A percentile compares a stretch with the other conserved stretches of the same genome.
These are phyloP conservation scores for Adansonia grandidieri DNA, from an alignment of 441 rosid genomes.

Conservation along the genomic window DNA sequence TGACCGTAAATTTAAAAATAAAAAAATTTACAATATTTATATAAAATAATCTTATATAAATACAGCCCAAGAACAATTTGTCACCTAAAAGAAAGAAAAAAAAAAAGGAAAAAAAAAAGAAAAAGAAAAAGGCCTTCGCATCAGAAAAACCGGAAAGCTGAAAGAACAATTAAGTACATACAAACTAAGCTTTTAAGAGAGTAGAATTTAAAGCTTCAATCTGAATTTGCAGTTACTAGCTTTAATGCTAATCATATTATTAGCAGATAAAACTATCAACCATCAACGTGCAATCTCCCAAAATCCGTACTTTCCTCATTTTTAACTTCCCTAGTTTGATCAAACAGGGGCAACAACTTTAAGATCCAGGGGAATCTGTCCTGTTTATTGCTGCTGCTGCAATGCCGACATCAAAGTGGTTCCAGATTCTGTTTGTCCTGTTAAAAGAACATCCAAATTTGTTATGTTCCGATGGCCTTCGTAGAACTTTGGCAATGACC, in stretches of 20 bases:
- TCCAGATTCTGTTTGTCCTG: slow-evolving; percentile 48
- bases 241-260: slow-evolving; percentile 51
- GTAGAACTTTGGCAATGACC: slow-evolving; percentile 58
- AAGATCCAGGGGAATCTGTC: slow-evolving; percentile 57
- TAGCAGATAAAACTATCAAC: slow-evolving; percentile 63
- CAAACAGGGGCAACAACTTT: slow-evolving; percentile 55
- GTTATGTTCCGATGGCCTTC: slow-evolving; percentile 63
- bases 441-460: slow-evolving; percentile 44
- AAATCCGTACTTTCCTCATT: slow-evolving; percentile 49
- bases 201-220: slow-evolving; percentile 44
- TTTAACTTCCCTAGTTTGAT: slow-evolving; percentile 56
- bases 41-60: too few relatives aligned
- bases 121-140: neutral
- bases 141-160: neutral
- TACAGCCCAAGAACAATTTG: too few relatives aligned
- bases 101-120: too few relatives aligned
- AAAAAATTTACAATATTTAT: too few relatives aligned
- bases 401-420: slow-evolving; percentile 55
- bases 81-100: too few relatives aligned
- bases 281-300: slow-evolving; percentile 59
- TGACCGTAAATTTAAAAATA: too few relatives aligned
- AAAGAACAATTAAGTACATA: neutral
- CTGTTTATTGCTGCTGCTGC: slow-evolving; percentile 62
- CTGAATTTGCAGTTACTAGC: slow-evolving; percentile 54
- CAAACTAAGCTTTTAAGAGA: neutral